Evolutionary conservation across 78 protist genomes (phyloP).

Genomic region (Isochrysis galbana): DNA sequence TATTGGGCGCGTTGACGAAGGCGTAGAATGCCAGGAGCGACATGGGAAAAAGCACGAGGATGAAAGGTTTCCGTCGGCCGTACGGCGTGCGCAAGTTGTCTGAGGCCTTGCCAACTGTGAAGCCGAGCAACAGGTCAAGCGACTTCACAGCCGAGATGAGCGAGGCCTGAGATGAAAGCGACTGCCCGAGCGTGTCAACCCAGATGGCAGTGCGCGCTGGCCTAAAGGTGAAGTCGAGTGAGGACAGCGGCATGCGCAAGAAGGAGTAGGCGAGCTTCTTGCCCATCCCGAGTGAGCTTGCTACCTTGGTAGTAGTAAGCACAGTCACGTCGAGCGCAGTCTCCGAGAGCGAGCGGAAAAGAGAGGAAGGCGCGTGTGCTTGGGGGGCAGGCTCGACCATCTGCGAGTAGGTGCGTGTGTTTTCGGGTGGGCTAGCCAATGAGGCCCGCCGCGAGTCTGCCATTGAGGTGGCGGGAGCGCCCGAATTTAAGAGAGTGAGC

Average conservation of each 20-base stretch:
- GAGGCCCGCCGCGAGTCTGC: too few species aligned
- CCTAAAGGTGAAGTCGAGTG: background rate
- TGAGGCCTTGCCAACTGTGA: background rate
- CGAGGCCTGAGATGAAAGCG: background rate
- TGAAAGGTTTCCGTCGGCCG: conserved; percentile 1
- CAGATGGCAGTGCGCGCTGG: background rate
- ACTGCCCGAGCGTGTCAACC: background rate
- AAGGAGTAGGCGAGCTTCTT: background rate
- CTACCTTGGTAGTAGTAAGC: too few species aligned
- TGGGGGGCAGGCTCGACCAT: too few species aligned
- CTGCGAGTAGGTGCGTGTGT: too few species aligned
- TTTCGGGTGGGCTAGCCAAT: too few species aligned
- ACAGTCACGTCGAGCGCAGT: too few species aligned
- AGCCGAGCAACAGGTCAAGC: background rate
- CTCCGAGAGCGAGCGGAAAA: too few species aligned
- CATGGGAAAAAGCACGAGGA: background rate
- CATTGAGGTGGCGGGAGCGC: too few species aligned
- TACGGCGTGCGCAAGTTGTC: background rate
- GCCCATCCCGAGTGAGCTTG: too few species aligned
- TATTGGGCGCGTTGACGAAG: background rate
- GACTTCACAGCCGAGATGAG: background rate
- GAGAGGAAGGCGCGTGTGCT: too few species aligned
- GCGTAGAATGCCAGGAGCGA: background rate
- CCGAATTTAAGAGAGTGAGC: too few species aligned
- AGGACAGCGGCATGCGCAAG: background rate